phyloP scores from a whole-genome alignment of 2,329 filamentous ascomycete genomes.

The Trichophyton simii region DNA sequence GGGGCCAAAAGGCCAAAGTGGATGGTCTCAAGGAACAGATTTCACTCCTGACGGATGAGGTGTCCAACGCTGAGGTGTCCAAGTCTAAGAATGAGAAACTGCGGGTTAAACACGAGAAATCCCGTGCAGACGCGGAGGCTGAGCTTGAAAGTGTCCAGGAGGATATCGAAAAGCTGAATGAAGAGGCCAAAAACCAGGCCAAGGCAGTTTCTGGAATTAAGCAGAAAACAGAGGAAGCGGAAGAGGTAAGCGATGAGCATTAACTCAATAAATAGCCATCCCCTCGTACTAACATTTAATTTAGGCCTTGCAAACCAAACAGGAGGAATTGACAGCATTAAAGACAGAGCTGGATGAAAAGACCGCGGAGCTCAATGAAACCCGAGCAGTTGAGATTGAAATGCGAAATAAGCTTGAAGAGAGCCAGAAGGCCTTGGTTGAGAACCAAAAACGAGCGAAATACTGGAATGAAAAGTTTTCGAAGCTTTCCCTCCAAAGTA shows the following conservation, averaged over 20 bases:
- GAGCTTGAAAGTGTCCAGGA: conserved; percentile 60
- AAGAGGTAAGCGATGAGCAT: conserved; percentile 41
- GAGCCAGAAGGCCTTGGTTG: conserved; percentile 73
- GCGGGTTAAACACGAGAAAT: conserved; percentile 72
- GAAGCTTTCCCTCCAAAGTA: conserved; percentile 72
- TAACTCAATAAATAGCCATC: background rate
- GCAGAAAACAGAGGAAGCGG: conserved; percentile 65
- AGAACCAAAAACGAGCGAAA: conserved; percentile 70
- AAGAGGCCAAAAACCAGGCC: conserved; percentile 65
- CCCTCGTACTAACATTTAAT: background rate
- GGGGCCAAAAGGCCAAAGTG: conserved; percentile 80
- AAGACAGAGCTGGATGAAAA: conserved; percentile 83
- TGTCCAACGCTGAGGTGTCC: conserved; percentile 73
- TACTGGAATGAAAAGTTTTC: conserved; percentile 85
- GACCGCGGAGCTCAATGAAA: conserved; percentile 74
- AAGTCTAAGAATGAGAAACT: conserved; percentile 93
- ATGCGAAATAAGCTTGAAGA: conserved; percentile 98
- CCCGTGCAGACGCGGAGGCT: conserved; percentile 61
- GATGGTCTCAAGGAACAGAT: conserved; percentile 82
- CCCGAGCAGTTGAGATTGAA: conserved; percentile 81
- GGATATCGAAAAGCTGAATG: conserved; percentile 67
- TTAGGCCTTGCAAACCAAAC: conserved; percentile 60
- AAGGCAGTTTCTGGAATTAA: conserved; percentile 61
- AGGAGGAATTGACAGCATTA: conserved; percentile 62
- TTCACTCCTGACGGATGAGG: conserved; percentile 62